Percentiles rank a stretch among this genome's conserved stretches.
phyloP scores from a whole-genome alignment of 257 asterid species.

The Perilla frutescens region DNA sequence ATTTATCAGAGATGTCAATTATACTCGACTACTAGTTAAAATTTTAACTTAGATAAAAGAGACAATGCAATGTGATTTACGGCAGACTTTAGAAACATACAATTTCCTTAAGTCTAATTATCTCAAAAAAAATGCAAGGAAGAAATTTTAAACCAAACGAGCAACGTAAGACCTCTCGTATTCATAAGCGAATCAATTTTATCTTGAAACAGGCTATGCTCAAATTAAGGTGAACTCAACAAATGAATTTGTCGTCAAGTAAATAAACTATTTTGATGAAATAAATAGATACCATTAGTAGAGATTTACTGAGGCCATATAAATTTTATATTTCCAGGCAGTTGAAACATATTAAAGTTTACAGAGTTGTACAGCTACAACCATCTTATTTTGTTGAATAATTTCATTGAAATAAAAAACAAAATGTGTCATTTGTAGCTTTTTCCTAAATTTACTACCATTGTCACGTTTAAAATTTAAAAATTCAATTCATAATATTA shows the following conservation, averaged over 20 bases:
- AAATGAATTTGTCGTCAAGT: conserved; percentile 21
- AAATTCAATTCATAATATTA: conserved; percentile 3
- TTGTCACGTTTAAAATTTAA: neutral
- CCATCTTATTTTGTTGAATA: neutral
- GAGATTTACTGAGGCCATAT: neutral
- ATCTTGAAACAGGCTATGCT: neutral
- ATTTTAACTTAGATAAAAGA: too few relatives aligned
- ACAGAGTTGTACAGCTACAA: neutral
- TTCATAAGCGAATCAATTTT: too few relatives aligned
- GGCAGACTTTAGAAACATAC: too few relatives aligned
- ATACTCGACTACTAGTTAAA: too few relatives aligned
- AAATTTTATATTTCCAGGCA: neutral
- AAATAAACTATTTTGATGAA: conserved; percentile 9
- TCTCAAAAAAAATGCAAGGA: too few relatives aligned
- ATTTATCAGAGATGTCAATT: too few relatives aligned
- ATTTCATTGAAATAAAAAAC: neutral
- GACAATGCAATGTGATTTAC: too few relatives aligned
- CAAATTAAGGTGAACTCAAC: neutral
- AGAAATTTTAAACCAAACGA: too few relatives aligned
- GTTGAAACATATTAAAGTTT: neutral
- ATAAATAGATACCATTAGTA: neutral
- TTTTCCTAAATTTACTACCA: neutral
- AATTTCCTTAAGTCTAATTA: too few relatives aligned
- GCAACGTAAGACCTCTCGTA: too few relatives aligned
- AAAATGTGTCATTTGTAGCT: neutral